A percentile compares a stretch with the other conserved stretches of the same genome.
Conservation (phyloP, 2,329 filamentous ascomycete species). For the Chrysoporthe austroafricana region DNA sequence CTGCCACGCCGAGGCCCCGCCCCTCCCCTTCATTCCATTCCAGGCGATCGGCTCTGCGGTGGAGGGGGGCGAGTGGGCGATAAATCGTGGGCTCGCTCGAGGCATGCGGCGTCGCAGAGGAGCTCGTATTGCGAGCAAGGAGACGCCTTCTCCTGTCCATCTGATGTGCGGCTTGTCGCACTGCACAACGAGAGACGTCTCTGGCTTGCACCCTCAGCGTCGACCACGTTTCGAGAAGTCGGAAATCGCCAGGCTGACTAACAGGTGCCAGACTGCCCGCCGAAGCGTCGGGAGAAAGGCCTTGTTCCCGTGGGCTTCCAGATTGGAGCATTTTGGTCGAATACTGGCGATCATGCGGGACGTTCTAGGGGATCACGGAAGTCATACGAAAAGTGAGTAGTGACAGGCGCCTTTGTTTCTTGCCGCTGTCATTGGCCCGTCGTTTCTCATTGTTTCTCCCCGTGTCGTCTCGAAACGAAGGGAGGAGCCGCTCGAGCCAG, state of each 20-base stretch:
- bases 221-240: not conserved
- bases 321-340: not conserved
- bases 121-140: not conserved
- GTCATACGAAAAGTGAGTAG: not conserved
- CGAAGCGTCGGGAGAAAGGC: not conserved
- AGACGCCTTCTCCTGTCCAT: not conserved
- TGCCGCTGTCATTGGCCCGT: not conserved
- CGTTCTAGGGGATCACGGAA: not conserved
- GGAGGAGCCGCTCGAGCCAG: not conserved
- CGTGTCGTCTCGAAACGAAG: not conserved
- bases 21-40: slow-evolving; percentile 1
- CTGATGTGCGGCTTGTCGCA: not conserved
- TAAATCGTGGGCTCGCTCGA: not conserved
- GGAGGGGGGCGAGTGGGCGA: not conserved
- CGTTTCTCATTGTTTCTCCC: not conserved
- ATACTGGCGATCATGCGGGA: not conserved
- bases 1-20: slow-evolving; percentile 8
- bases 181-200: not conserved
- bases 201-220: not conserved
- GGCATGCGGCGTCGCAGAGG: not conserved
- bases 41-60: not conserved
- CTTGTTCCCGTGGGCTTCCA: not conserved
- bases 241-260: not conserved
- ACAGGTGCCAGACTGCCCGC: not conserved
- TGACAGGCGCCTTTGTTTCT: not conserved